phyloP scores from a whole-genome alignment of 2,329 filamentous ascomycete species.

The Botrytis fragariae region DNA sequence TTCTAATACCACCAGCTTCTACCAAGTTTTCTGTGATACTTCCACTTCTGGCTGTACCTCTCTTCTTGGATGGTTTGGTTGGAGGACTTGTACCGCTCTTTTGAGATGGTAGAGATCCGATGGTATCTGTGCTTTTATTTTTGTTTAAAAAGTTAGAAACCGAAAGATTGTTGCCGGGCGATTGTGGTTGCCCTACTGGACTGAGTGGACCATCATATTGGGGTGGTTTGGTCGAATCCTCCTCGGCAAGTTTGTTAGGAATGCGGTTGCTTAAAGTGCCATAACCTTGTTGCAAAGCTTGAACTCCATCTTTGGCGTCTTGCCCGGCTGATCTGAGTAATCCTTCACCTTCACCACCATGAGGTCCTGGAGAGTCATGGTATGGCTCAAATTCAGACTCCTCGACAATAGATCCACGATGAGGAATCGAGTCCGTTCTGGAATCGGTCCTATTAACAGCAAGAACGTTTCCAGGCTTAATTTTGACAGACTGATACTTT shows the following conservation, averaged over 20 bases:
- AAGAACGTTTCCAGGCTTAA: slow-evolving; percentile 50
- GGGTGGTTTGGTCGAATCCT: neutral
- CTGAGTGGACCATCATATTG: slow-evolving; percentile 13
- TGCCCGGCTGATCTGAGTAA: slow-evolving; percentile 52
- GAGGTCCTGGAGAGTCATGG: slow-evolving; percentile 41
- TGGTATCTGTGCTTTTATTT: slow-evolving; percentile 34
- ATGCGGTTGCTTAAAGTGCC: slow-evolving; percentile 42
- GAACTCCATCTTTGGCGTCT: slow-evolving; percentile 63
- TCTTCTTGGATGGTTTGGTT: slow-evolving; percentile 39
- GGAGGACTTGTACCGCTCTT: slow-evolving; percentile 32
- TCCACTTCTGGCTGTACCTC: slow-evolving; percentile 62
- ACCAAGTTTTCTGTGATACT: slow-evolving; percentile 79
- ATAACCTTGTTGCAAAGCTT: slow-evolving; percentile 57
- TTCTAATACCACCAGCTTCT: slow-evolving; percentile 70
- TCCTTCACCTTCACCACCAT: slow-evolving; percentile 53
- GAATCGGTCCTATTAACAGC: slow-evolving; percentile 24
- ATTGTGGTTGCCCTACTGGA: neutral
- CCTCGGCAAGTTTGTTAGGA: neutral
- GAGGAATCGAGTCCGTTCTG: slow-evolving; percentile 42
- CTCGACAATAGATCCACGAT: slow-evolving; percentile 41
- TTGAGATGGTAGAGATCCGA: slow-evolving; percentile 33
- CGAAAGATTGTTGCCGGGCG: neutral
- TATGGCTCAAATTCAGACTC: slow-evolving; percentile 39
- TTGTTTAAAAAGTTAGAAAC: slow-evolving; percentile 12
- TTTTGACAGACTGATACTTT: slow-evolving; percentile 62